Conservation (phyloP, 140 eudicot species). For the Oenanthe javanica region DNA sequence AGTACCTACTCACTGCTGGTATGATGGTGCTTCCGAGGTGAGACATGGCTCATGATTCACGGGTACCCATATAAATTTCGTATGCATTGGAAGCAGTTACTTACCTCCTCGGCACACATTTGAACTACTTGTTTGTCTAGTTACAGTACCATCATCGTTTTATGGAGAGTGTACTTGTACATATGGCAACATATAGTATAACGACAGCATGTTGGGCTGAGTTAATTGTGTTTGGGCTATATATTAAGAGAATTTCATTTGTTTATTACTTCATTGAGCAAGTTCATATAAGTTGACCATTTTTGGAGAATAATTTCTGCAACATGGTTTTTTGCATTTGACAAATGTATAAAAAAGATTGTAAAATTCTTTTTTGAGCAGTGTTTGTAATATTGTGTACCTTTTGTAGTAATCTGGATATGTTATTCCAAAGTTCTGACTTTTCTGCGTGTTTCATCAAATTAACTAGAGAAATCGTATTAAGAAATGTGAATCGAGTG, state of each 20-base stretch:
- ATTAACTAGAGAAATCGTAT: background rate
- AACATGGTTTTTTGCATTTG: background rate
- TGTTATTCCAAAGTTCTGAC: background rate
- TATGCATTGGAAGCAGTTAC: background rate
- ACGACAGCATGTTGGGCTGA: slow-evolving; percentile 1
- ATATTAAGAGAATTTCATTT: background rate
- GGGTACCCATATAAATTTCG: background rate
- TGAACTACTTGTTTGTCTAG: slow-evolving; percentile 1
- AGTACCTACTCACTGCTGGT: background rate
- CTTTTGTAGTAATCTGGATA: background rate
- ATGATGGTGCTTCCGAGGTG: slow-evolving; percentile 8
- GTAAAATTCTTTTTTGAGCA: background rate
- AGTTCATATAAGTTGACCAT: too few relatives aligned
- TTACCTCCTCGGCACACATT: background rate
- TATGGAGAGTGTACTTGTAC: slow-evolving; percentile 29
- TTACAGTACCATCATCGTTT: slow-evolving; percentile 16
- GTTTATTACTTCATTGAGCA: background rate
- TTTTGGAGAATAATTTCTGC: background rate
- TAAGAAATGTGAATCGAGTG: too few relatives aligned
- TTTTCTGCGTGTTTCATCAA: background rate
- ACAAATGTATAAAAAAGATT: background rate
- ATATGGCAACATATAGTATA: slow-evolving; percentile 19
- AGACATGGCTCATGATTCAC: background rate
- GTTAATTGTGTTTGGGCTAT: background rate
- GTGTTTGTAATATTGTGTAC: background rate